Base-by-base conservation (phyloP, 495 filamentous ascomycete genomes). In the Podospora pseudoanserina region DNA sequence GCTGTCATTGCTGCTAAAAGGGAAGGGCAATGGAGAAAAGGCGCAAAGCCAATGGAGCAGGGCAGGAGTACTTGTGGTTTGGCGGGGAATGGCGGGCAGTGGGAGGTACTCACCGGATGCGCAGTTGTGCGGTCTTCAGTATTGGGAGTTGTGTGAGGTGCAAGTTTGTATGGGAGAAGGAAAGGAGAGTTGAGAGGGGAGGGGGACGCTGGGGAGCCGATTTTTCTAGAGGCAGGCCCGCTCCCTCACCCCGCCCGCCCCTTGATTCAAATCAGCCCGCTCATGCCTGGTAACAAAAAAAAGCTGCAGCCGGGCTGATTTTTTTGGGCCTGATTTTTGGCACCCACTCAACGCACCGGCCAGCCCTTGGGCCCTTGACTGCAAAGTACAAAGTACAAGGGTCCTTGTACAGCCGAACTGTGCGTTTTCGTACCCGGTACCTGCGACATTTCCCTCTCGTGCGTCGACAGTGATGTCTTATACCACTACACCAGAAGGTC, bases 221-320 rank as follows among this genome's bases (percentile, higher is more conserved):
- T 86, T 88, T 87, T 86, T 87, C 84, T 86, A 85, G 83, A 82
- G 77, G 80, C 80, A 79, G 39, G 39, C 39, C 39, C 39, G 39
- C 39, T 49, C 39, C 39, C 39, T 49, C 39, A 49, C 39, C 39
- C 39, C 39, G 39, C 39, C 39, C 39, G 77, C 82, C 83, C 80
- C 82, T 84, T 85, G 82, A 81, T 79, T 75, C 79, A 76, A 74
- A 74, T 61, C 64, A 39, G 61, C 63, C 71, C 72, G 70, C 71
- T 86, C 84, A 72, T 73, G 66, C 70, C 72, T 74, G 69, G 74
- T 70, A 77, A 79, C 75, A 76, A 79, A 79, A 79, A 79, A 77
- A 67, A 39, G 72, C 67, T 71, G 74, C 70, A 71, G 68, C 70
- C 70, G 74, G 74, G 73, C 72, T 76, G 73, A 75, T 77, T 75